phyloP scores from a whole-genome alignment of 345 rosid genomes.

The Ceriops tagal region DNA sequence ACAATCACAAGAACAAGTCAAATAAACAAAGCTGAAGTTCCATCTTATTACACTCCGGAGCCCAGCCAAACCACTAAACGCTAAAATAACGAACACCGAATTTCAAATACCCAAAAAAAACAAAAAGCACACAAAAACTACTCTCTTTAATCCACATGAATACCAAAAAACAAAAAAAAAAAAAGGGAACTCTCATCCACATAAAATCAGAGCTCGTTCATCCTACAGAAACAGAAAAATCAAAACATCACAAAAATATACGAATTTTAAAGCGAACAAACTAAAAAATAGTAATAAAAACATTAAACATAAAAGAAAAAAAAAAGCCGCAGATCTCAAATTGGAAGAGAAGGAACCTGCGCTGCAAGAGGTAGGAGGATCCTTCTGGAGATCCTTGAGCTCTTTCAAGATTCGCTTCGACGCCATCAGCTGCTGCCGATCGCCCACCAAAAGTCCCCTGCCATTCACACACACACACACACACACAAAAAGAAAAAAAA shows the following conservation, averaged over 20 bases:
- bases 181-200: no score
- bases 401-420: constrained; percentile 90
- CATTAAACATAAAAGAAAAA: not conserved
- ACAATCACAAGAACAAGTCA: not conserved
- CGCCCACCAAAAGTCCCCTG: constrained; percentile 9
- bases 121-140: not conserved
- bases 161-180: no score
- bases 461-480: not conserved
- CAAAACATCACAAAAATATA: no score
- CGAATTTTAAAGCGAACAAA: not conserved
- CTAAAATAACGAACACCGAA: not conserved
- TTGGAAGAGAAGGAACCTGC: constrained; percentile 43
- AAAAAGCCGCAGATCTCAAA: constrained; percentile 10
- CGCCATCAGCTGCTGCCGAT: constrained; percentile 43
- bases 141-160: not conserved
- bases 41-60: not conserved
- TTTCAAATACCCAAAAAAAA: not conserved
- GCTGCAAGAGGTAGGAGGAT: constrained; percentile 86
- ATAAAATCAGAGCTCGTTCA: no score
- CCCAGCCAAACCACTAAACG: not conserved
- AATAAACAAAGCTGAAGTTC: not conserved
- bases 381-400: constrained; percentile 83
- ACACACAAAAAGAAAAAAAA: constrained; percentile 1
- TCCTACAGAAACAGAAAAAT: no score
- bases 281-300: not conserved